Evolutionary conservation across 129 eudicot genomes (phyloP).

Genomic region (Dittrichia graveolens): DNA sequence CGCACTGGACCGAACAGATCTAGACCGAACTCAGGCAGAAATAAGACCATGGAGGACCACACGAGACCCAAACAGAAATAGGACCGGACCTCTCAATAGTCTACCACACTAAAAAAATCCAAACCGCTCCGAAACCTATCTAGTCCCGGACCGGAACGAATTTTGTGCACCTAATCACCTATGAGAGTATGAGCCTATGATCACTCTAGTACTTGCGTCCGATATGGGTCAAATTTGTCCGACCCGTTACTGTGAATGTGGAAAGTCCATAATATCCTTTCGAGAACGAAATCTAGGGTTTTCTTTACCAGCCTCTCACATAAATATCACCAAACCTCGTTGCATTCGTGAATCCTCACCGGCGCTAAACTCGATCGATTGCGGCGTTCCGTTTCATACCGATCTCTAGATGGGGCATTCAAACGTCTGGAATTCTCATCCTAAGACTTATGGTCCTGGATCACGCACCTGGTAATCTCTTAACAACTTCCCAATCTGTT

Average conservation of each 20-base stretch:
- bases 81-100: too few relatives aligned
- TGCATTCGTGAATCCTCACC: slow-evolving; percentile 4
- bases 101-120: too few relatives aligned
- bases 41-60: too few relatives aligned
- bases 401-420: slow-evolving; percentile 68
- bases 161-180: background rate
- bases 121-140: too few relatives aligned
- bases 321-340: slow-evolving; percentile 15
- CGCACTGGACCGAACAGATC: too few relatives aligned
- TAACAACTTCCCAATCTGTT: background rate
- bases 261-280: slow-evolving; percentile 13
- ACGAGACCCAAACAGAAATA: too few relatives aligned
- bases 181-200: too few relatives aligned
- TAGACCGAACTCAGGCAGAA: too few relatives aligned
- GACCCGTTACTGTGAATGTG: background rate
- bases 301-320: background rate
- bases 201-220: background rate
- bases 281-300: slow-evolving; percentile 32
- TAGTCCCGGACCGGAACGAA: too few relatives aligned
- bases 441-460: slow-evolving; percentile 90
- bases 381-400: background rate
- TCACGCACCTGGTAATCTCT: slow-evolving; percentile 75
- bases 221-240: background rate
- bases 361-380: slow-evolving; percentile 25
- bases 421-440: slow-evolving; percentile 88